Evolutionary conservation across 371 early-diverging fungal species (phyloP).

Genomic region (Thermomucor indicae-seudaticae): DNA sequence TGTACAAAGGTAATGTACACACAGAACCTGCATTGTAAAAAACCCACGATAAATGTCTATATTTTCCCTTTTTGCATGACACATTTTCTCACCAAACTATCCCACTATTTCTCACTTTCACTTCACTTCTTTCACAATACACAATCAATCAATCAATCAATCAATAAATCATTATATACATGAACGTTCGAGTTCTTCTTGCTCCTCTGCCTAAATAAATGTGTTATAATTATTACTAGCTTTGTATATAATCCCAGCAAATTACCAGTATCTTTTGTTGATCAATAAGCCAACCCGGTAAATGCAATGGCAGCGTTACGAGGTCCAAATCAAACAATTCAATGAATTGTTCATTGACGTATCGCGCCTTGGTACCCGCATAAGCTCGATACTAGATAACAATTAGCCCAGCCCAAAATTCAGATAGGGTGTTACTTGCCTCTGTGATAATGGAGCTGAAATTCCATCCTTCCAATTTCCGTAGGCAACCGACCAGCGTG

Average conservation of each 20-base stretch:
- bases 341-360: slow-evolving; percentile 90
- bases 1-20: too few species aligned
- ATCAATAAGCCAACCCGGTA: slow-evolving; percentile 79
- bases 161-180: too few species aligned
- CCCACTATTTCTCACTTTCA: too few species aligned
- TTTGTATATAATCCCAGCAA: background rate
- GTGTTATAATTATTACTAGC: background rate
- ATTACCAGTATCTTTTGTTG: slow-evolving; percentile 54
- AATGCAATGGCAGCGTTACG: slow-evolving; percentile 71
- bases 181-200: background rate
- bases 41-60: too few species aligned
- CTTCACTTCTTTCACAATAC: too few species aligned
- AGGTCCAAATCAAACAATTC: slow-evolving; percentile 93
- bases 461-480: slow-evolving; percentile 93
- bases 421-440: slow-evolving; percentile 30
- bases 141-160: too few species aligned
- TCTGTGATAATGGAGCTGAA: slow-evolving; percentile 94
- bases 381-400: slow-evolving; percentile 75
- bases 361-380: slow-evolving; percentile 83
- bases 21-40: too few species aligned
- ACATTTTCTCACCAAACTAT: too few species aligned
- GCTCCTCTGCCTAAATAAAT: slow-evolving; percentile 3
- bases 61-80: too few species aligned
- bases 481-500: slow-evolving; percentile 87
- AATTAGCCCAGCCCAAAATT: background rate